Evolutionary conservation across 805 yeast species (phyloP), one percentile per base, ranked within the genome.

Genomic region (Schwanniomyces vanrijiae): DNA sequence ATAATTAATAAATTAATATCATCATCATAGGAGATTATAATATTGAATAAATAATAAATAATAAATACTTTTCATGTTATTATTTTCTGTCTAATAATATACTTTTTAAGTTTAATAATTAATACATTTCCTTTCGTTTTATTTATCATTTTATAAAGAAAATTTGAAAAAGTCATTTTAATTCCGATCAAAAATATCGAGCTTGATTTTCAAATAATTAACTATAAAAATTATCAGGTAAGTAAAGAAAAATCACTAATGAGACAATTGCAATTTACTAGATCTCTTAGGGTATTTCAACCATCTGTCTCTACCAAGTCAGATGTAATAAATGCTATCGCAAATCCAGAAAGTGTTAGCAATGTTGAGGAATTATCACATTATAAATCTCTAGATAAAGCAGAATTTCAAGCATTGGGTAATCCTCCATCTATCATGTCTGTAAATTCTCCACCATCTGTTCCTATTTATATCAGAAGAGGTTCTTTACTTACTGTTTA

Each of bases 401-500:
- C 64, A 28, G 56, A 61, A 22, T 69, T 79, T 49, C 62, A 71
- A 40, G 65, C 78, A 0, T 54, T 81, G 46, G 84, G 83, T 5
- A 63, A 60, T 4, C 77, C 83, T 2, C 74, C 78, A 19, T 66
- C 82, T 0, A 68, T 81, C 0, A 61, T 82, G 19, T 68, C 78
- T 5, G 59, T 82, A n/a, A 64, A 72, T 0, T 58, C 79, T n/a
- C 83, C 84, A 1, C 82, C 88, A 0, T 82, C 87, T 0, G 64
- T 80, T 1, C 86, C 88, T 0, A 61, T 81, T 1, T 67, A 69
- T 50, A 62, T 82, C 10, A 69, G 75, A 35, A 67, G 72, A 34
- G 78, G 81, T 2, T 70, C 85, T 0, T 57, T 84, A 25, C 61
- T 83, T 42, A 68, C 83, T 2, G 60, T 83, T 1, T 78, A 72